A percentile compares a stretch with the other conserved stretches of the same genome.
Evolutionary conservation across 208 protist genomes (phyloP).

Genomic region (Acanthamoeba healyi): DNA sequence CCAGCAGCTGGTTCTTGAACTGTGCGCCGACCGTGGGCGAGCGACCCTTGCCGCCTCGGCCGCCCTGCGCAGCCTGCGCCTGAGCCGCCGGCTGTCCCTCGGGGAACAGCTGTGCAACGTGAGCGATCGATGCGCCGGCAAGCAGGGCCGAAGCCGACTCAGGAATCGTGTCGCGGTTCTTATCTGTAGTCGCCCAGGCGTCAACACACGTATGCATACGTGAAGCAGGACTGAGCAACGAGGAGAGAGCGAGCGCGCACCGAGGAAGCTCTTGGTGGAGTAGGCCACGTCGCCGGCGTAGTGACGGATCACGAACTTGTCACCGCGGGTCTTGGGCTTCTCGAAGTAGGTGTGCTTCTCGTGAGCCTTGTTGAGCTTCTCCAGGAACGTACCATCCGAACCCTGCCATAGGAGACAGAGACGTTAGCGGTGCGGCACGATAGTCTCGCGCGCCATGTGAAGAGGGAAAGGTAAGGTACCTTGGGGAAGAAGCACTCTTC

Average conservation of each 20-base stretch:
- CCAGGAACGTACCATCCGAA: constrained; percentile 81
- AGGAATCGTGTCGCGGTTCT: constrained; percentile 65
- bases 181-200: background rate
- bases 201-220: background rate
- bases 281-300: constrained; percentile 94
- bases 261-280: constrained; percentile 93
- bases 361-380: constrained; percentile 86
- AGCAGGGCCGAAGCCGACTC: constrained; percentile 31
- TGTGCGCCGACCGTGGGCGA: constrained; percentile 72
- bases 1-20: constrained; percentile 84
- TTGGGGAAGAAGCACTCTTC: constrained; percentile 87
- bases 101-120: constrained; percentile 43
- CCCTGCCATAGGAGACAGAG: constrained; percentile 42
- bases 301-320: constrained; percentile 91
- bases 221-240: background rate
- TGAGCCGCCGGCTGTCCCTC: constrained; percentile 28
- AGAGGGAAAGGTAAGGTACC: constrained; percentile 2
- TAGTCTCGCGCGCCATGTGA: background rate
- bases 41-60: constrained; percentile 28
- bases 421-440: too few species aligned
- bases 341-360: constrained; percentile 82
- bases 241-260: constrained; percentile 72
- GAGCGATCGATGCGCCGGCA: background rate
- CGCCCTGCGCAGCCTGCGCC: constrained; percentile 20
- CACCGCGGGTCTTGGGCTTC: constrained; percentile 58